Percentiles rank a stretch among this genome's conserved stretches.
Evolutionary conservation across 371 early-diverging fungal species (phyloP).

Genomic region (Homolaphlyctis polyrhiza): DNA sequence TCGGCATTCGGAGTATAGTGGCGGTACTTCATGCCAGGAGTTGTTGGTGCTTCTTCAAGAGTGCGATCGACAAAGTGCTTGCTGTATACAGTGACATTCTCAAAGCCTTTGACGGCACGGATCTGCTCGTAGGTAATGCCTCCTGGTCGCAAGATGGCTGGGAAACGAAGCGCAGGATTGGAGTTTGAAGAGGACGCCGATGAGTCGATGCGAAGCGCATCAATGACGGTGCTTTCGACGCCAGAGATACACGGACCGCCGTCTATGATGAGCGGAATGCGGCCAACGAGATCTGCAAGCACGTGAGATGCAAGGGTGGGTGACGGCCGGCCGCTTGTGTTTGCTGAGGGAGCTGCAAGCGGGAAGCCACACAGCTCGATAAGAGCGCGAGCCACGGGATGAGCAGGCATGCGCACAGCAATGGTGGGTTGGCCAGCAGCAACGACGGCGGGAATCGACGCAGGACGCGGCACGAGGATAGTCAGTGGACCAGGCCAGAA

Average conservation of each 20-base stretch:
- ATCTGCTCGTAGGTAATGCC: conserved; percentile 86
- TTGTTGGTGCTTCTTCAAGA: conserved; percentile 77
- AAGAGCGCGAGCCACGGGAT: conserved; percentile 85
- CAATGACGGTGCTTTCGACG: conserved; percentile 96
- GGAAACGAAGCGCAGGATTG: conserved; percentile 49
- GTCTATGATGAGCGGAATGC: conserved; percentile 87
- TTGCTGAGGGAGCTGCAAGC: conserved; percentile 99
- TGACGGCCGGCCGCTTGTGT: conserved; percentile 93
- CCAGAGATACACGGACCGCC: conserved; percentile 91
- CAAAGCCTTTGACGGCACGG: conserved; percentile 36
- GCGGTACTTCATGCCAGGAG: conserved; percentile 99
- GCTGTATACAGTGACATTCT: conserved; percentile 63
- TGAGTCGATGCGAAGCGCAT: conserved; percentile 63
- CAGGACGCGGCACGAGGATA: conserved; percentile 77
- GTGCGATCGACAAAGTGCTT: conserved; percentile 66
- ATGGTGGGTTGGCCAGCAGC: conserved; percentile 89
- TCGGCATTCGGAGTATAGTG: conserved; percentile 95
- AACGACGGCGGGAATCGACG: conserved; percentile 65
- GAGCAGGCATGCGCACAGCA: conserved; percentile 92
- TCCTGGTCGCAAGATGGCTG: conserved; percentile 96
- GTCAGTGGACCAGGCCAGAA: conserved; percentile 99
- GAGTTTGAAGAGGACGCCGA: too few relatives aligned
- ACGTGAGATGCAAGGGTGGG: conserved; percentile 95
- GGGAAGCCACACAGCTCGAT: conserved; percentile 88
- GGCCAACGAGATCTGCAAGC: conserved; percentile 75